Evolutionary conservation across 129 eudicot species (phyloP), one percentile per base, ranked within the genome.

Genomic region (Tagetes patula): DNA sequence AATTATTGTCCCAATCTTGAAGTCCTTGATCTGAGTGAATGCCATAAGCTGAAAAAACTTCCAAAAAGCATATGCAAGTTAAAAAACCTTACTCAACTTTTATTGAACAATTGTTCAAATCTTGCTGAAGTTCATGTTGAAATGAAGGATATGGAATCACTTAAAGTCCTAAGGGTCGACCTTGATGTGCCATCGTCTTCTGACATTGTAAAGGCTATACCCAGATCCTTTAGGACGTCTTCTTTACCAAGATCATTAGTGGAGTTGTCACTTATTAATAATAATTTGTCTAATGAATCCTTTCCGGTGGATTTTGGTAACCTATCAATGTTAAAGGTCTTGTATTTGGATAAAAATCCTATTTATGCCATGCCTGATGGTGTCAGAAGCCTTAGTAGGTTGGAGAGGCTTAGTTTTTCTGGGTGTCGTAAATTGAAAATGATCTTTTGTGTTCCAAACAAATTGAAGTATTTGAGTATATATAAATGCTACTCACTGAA

Each of bases 311-410:
- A 75, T 55, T 60, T 75, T 5, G 11, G 67, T 40, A 74, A 58
- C 55, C 42, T 80, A 11, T 41, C 76, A 13, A 58, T 62, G 80
- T 49, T 75, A 36, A 12, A 32, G 30, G 5, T 1, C 0, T 10
- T 80, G 9, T 0, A 67, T 70, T 58, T 80, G 31, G 53, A 33
- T 34, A 49, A 8, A 8, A 75, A 75, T 53, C 84, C 67, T 40
- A 75, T 80, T 39, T 2, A 34, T 5, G 48, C 72, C n/a, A 53
- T 80, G 9, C 84, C 84, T 0, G 73, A 80, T 39, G 68, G 72
- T n/a, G 20, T 52, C 14, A 67, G 55, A 60, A 31, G 38, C 59
- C 78, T 71, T 32, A 30, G 37, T 37, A 71, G 43, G 36, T 53
- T 76, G 42, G 37, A 55, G 31, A 7, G 9, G 9, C 65, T 53